A percentile compares a stretch with the other conserved stretches of the same genome.
phyloP scores from a whole-genome alignment of 768 basidiomycete species.

The Nevesoporus exiguus region DNA sequence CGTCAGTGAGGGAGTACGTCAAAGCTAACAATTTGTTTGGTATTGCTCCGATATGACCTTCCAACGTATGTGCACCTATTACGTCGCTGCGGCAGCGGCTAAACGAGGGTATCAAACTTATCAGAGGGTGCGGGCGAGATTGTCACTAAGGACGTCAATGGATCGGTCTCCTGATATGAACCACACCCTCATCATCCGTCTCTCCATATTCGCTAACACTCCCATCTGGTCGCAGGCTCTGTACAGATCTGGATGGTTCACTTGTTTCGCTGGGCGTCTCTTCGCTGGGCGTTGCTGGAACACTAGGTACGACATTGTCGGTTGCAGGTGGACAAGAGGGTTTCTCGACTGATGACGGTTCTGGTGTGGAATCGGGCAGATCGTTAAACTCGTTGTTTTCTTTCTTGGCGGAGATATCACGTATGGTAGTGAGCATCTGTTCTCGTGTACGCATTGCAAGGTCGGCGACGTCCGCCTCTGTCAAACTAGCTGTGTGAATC shows the following conservation, averaged over 20 bases:
- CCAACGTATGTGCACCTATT: constrained; percentile 7
- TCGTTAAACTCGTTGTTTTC: constrained; percentile 11
- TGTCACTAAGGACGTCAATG: constrained; percentile 14
- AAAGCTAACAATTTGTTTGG: not conserved
- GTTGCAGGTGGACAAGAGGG: not conserved
- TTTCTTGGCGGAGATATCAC: constrained; percentile 64
- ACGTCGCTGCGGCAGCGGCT: constrained; percentile 7
- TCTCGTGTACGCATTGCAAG: constrained; percentile 67
- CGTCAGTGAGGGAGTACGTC: no score
- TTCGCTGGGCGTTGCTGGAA: constrained; percentile 22
- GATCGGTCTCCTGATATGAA: constrained; percentile 63
- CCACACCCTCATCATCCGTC: constrained; percentile 84
- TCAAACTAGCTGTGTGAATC: constrained; percentile 69
- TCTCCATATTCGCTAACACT: constrained; percentile 73
- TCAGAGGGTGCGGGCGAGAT: constrained; percentile 2
- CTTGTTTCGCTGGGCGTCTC: constrained; percentile 26
- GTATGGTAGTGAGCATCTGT: constrained; percentile 74
- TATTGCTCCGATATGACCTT: not conserved
- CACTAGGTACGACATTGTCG: constrained; percentile 35
- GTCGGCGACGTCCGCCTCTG: constrained; percentile 61
- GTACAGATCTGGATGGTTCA: constrained; percentile 24
- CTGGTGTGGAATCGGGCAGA: constrained; percentile 22
- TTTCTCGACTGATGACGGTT: constrained; percentile 9
- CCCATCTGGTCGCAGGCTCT: constrained; percentile 40
- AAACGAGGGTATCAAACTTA: constrained; percentile 26